These are phyloP conservation scores for Penicillium sp. DNA, from an alignment of 2,329 filamentous ascomycete species.

Conservation along the genomic window DNA sequence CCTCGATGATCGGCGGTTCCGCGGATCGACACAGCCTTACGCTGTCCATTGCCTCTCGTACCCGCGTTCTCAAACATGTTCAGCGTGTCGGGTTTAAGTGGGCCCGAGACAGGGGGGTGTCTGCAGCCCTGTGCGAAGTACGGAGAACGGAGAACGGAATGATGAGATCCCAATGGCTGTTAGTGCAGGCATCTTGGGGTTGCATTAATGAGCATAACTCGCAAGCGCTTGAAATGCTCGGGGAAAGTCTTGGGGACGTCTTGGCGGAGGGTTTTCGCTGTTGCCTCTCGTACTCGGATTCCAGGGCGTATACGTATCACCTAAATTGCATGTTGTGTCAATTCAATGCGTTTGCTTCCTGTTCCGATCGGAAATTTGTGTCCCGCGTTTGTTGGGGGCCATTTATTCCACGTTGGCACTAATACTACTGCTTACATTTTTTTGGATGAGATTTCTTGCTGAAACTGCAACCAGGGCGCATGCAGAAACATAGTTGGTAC, in stretches of 20 bases:
- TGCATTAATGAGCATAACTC: not conserved
- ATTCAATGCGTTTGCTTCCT: too few species aligned
- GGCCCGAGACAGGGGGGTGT: not conserved
- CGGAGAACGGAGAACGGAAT: not conserved
- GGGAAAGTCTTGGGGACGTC: not conserved
- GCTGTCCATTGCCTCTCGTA: not conserved
- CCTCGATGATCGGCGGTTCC: not conserved
- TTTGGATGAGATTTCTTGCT: too few species aligned
- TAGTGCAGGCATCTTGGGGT: not conserved
- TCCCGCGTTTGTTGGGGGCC: not conserved
- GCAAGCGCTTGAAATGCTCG: not conserved
- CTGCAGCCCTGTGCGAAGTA: not conserved
- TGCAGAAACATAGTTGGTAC: too few species aligned
- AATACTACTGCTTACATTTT: too few species aligned
- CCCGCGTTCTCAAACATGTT: not conserved
- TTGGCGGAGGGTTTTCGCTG: not conserved
- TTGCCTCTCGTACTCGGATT: not conserved
- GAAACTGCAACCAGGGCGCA: too few species aligned
- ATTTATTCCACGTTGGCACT: not conserved
- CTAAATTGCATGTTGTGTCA: too few species aligned
- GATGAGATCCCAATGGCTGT: too few species aligned
- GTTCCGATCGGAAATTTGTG: too few species aligned
- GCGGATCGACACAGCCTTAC: constrained; percentile 4
- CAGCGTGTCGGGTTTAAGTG: not conserved
- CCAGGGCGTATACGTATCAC: not conserved